Evolutionary conservation across 441 rosid genomes (phyloP).

Genomic region (Pelargonium australe): DNA sequence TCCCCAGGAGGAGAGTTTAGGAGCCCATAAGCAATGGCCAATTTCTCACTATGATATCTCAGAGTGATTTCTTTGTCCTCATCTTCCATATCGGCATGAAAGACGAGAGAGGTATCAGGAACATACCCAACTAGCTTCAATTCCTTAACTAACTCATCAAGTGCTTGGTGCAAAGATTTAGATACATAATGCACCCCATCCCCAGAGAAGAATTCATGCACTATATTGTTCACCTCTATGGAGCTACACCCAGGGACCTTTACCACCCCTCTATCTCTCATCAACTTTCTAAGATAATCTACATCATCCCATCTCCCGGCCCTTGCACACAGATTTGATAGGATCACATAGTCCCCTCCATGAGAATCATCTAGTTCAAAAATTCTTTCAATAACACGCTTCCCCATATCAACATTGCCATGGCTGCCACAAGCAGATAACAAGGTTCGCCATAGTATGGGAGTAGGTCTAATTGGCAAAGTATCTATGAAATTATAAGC

Average conservation of each 20-base stretch:
- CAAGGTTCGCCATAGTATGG: slow-evolving; percentile 72
- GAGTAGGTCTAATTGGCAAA: slow-evolving; percentile 53
- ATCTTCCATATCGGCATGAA: slow-evolving; percentile 44
- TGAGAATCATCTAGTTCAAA: slow-evolving; percentile 61
- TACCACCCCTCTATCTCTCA: slow-evolving; percentile 47
- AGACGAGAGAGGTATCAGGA: slow-evolving; percentile 51
- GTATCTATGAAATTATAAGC: slow-evolving; percentile 54
- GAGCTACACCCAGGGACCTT: slow-evolving; percentile 84
- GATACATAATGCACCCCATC: slow-evolving; percentile 41
- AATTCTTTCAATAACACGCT: slow-evolving; percentile 43
- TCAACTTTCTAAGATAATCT: slow-evolving; percentile 45
- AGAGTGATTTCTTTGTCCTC: slow-evolving; percentile 43
- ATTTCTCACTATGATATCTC: slow-evolving; percentile 61
- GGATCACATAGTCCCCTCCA: slow-evolving; percentile 72
- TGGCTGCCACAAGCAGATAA: slow-evolving; percentile 64
- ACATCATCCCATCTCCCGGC: slow-evolving; percentile 64
- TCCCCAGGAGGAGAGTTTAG: slow-evolving; percentile 47
- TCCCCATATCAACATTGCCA: slow-evolving; percentile 44
- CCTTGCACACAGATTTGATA: slow-evolving; percentile 66
- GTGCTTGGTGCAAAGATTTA: slow-evolving; percentile 30
- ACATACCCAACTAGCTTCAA: slow-evolving; percentile 55
- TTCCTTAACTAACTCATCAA: slow-evolving; percentile 47
- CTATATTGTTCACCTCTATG: slow-evolving; percentile 57
- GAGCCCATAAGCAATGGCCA: slow-evolving; percentile 50
- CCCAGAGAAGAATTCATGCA: slow-evolving; percentile 79